Evolutionary conservation across 106 monocot genomes (phyloP), one percentile per base, ranked within the genome.

Genomic region (Dendrobium huoshanense): DNA sequence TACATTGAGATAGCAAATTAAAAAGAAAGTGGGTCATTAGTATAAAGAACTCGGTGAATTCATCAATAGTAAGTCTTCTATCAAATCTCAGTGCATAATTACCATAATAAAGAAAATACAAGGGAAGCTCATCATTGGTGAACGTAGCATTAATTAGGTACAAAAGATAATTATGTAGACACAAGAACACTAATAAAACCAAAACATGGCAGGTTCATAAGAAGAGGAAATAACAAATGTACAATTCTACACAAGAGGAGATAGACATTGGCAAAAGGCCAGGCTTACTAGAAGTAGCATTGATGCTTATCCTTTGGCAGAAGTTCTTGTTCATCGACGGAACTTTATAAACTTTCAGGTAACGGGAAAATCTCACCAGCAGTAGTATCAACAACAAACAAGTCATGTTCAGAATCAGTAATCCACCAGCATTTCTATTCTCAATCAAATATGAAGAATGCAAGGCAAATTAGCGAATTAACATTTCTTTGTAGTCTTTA

Each of bases 201-300:
- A 74, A 40, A 20, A 43, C 33, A 74, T 20, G 20, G 8, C 41
- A 74, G 6, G 43, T 44, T 74, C 20, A 74, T 6, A 74, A 20
- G 43, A 37, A 70, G 31, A 33, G 24, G 74, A 19, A 41, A n/a
- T 20, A 43, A 18, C 3, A 44, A 44, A 20, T 43, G 41, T 44
- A 7, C 74, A 74, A 37, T 20, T 74, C 43, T 20, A 74, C 42
- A 44, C 3, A 74, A 40, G 41, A 27, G 1, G 24, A 56, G 73
- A 41, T 7, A 47, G 45, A 24, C 24, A 75, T 75, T 44, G 45
- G n/a, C 44, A n/a, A 41, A 41, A 16, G 41, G 41, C 73, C 41
- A 73, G n/a, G 45, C 75, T 75, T 75, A 75, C 45, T 75, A 75
- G 75, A 45, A 44, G 19, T 10, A 74, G 13, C 43, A 43, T 74